Percentiles rank a stretch among this genome's conserved stretches.
phyloP scores from a whole-genome alignment of 139 green algal genomes.

The Chlorella vulgaris region DNA sequence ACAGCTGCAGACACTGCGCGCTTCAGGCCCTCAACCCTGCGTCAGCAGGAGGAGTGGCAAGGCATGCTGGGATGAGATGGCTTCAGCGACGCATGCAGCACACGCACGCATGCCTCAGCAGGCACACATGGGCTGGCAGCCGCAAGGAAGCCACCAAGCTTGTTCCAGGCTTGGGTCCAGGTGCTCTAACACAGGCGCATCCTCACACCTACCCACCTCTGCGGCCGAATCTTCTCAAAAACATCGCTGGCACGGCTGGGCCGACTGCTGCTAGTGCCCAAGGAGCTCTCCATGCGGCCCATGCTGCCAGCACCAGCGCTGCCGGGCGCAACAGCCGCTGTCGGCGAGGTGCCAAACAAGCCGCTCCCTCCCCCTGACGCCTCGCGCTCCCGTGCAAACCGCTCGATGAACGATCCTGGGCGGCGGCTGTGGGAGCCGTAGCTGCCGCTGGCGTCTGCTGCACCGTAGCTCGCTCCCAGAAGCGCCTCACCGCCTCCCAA shows the following conservation, averaged over 20 bases:
- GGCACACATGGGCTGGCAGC: not conserved
- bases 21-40: constrained; percentile 69
- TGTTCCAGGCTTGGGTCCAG: no score
- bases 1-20: constrained; percentile 66
- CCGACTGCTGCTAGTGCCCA: not conserved
- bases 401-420: constrained; percentile 27
- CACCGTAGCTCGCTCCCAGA: constrained; percentile 20
- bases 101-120: no score
- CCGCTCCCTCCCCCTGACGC: not conserved
- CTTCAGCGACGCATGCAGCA: not conserved
- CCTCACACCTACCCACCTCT: not conserved
- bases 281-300: not conserved
- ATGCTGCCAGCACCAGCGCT: not conserved
- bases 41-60: not conserved
- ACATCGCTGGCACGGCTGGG: not conserved
- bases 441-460: not conserved
- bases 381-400: constrained; percentile 28
- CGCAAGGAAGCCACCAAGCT: not conserved
- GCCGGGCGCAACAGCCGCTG: not conserved
- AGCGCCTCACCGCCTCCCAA: not conserved
- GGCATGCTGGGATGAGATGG: not conserved
- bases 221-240: constrained; percentile 7
- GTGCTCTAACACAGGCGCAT: not conserved
- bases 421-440: constrained; percentile 6
- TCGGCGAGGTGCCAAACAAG: no score